phyloP scores from a whole-genome alignment of 2,329 filamentous ascomycete genomes.

The Aspergillus tanneri region DNA sequence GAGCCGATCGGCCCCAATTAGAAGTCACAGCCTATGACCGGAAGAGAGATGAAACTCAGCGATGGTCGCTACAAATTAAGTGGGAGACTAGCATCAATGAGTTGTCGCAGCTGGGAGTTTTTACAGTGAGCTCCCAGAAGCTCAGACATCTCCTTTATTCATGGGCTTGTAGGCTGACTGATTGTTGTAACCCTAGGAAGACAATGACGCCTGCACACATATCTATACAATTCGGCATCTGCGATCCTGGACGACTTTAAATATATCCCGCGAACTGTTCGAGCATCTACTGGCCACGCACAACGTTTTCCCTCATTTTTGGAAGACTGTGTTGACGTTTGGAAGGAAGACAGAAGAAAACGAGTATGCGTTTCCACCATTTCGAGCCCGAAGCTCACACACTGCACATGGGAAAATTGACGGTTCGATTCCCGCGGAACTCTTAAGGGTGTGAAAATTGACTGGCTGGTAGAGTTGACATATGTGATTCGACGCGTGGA shows the following conservation, averaged over 20 bases:
- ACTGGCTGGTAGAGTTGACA: conserved; percentile 8
- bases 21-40: not conserved
- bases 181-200: not conserved
- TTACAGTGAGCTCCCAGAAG: not conserved
- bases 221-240: conserved; percentile 13
- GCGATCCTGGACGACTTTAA: conserved; percentile 15
- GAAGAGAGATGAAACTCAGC: not conserved
- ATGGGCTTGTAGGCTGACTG: too few relatives aligned
- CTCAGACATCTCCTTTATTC: too few relatives aligned
- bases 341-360: conserved; percentile 12
- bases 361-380: conserved; percentile 14
- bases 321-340: conserved; percentile 13
- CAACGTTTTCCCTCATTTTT: conserved; percentile 11
- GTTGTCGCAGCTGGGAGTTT: not conserved
- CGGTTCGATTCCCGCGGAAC: not conserved
- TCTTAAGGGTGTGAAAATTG: not conserved
- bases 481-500: conserved; percentile 18
- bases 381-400: conserved; percentile 1
- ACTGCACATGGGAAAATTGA: not conserved
- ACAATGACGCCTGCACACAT: conserved; percentile 1
- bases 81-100: not conserved
- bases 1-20: conserved; percentile 1
- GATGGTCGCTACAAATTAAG: not conserved
- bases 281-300: conserved; percentile 6
- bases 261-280: conserved; percentile 15